phyloP scores from a whole-genome alignment of 108 stramenopile species.

The Skeletonema menzelii region DNA sequence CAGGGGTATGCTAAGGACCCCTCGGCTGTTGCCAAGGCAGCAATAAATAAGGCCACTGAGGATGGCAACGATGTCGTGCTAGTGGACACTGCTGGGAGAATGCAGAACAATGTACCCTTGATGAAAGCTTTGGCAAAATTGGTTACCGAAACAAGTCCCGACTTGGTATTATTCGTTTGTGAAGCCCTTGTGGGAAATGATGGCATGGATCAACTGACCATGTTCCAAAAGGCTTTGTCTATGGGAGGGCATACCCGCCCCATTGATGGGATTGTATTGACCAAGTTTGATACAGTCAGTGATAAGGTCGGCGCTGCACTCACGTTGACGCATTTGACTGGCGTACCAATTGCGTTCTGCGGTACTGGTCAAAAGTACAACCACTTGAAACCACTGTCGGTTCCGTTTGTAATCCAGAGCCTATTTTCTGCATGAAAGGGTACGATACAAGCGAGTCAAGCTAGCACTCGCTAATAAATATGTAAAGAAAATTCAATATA shows the following conservation, averaged over 20 bases:
- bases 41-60: conserved; percentile 84
- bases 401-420: conserved; percentile 80
- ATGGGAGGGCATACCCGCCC: conserved; percentile 64
- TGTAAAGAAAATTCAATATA: neutral
- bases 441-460: neutral
- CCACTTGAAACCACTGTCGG: conserved; percentile 90
- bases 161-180: conserved; percentile 93
- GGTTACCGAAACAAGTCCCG: conserved; percentile 87
- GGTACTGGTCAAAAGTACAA: conserved; percentile 99
- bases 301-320: conserved; percentile 98
- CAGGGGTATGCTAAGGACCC: conserved; percentile 96
- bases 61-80: conserved; percentile 90
- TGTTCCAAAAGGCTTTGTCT: conserved; percentile 92
- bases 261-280: conserved; percentile 95
- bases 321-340: conserved; percentile 94
- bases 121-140: conserved; percentile 95
- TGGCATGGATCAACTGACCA: conserved; percentile 93
- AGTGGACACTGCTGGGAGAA: conserved; percentile 97
- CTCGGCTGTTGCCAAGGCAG: conserved; percentile 86
- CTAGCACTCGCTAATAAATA: no score
- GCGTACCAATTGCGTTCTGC: conserved; percentile 94
- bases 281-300: conserved; percentile 98
- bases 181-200: conserved; percentile 98
- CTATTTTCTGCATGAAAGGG: conserved; percentile 61
- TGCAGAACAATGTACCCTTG: conserved; percentile 97